Percentiles rank a stretch among this genome's conserved stretches.
Conservation (phyloP, 2,329 filamentous ascomycete species). For the Monascus ruber region DNA sequence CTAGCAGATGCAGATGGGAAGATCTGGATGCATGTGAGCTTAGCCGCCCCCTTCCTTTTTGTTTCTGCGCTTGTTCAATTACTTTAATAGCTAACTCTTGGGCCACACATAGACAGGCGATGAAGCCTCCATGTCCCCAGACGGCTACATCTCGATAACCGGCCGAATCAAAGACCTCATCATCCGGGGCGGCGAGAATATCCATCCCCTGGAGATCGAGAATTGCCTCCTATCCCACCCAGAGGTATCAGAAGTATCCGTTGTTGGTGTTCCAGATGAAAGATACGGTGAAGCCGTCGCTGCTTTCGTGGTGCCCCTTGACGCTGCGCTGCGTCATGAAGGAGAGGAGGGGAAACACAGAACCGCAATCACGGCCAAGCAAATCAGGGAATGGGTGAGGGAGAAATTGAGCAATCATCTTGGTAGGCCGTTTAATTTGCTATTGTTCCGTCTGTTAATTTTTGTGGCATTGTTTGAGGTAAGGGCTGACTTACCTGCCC, state of each 20-base stretch:
- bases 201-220: conserved; percentile 86
- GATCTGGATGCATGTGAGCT: conserved; percentile 63
- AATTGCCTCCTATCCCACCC: conserved; percentile 69
- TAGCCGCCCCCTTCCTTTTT: background rate
- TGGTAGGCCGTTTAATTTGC: conserved; percentile 28
- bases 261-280: conserved; percentile 73
- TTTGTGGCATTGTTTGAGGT: background rate
- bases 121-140: conserved; percentile 70
- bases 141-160: conserved; percentile 81
- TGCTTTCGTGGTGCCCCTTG: conserved; percentile 59
- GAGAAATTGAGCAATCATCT: conserved; percentile 60
- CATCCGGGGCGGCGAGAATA: conserved; percentile 90
- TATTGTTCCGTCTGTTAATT: background rate
- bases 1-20: conserved; percentile 44
- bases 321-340: conserved; percentile 1
- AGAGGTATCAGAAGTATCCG: conserved; percentile 61
- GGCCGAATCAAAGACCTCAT: conserved; percentile 92
- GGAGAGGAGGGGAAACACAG: conserved; percentile 21
- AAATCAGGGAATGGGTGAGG: conserved; percentile 61
- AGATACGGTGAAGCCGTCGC: conserved; percentile 77
- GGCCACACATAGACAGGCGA: conserved; percentile 59
- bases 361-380: conserved; percentile 40
- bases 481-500: background rate
- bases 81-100: background rate
- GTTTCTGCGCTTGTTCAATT: conserved; percentile 1